Conservation (phyloP, 176 grass and related monocot species). For the Oryza glaberrima region DNA sequence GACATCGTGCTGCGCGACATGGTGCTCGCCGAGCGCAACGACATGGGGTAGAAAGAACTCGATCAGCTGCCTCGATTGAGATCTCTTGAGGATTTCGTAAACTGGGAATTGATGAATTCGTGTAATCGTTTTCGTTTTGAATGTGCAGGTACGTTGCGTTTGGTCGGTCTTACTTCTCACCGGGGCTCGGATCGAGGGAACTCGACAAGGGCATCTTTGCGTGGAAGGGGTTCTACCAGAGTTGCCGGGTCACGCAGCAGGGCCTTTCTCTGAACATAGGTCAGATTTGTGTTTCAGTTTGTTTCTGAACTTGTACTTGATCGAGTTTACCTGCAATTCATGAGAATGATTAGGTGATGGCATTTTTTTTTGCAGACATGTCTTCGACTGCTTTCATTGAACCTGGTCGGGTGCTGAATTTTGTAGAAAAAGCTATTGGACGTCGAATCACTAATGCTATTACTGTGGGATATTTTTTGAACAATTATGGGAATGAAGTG, state of each 20-base stretch:
- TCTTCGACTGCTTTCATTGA: conserved; percentile 63
- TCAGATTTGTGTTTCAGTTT: conserved; percentile 15
- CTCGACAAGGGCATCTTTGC: conserved; percentile 45
- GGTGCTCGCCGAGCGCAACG: conserved; percentile 38
- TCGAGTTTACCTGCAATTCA: neutral
- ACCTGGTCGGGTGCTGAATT: conserved; percentile 47
- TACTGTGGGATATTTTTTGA: conserved; percentile 15
- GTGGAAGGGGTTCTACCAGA: conserved; percentile 87
- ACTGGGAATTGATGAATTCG: neutral
- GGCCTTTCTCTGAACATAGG: conserved; percentile 72
- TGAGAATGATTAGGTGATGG: neutral
- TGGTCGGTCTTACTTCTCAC: conserved; percentile 78
- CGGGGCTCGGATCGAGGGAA: neutral
- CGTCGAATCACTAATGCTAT: conserved; percentile 32
- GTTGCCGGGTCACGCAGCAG: conserved; percentile 66
- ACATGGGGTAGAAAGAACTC: conserved; percentile 21
- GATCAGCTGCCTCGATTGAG: too few species aligned
- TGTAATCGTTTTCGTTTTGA: neutral
- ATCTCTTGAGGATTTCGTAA: neutral
- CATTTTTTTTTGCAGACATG: conserved; percentile 50
- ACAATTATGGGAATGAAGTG: neutral
- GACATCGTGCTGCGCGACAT: conserved; percentile 62
- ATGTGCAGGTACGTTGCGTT: conserved; percentile 47
- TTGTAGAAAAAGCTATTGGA: conserved; percentile 7
- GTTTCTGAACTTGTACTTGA: neutral